Conservation (phyloP, 106 monocot species). For the Platanthera zijinensis region DNA sequence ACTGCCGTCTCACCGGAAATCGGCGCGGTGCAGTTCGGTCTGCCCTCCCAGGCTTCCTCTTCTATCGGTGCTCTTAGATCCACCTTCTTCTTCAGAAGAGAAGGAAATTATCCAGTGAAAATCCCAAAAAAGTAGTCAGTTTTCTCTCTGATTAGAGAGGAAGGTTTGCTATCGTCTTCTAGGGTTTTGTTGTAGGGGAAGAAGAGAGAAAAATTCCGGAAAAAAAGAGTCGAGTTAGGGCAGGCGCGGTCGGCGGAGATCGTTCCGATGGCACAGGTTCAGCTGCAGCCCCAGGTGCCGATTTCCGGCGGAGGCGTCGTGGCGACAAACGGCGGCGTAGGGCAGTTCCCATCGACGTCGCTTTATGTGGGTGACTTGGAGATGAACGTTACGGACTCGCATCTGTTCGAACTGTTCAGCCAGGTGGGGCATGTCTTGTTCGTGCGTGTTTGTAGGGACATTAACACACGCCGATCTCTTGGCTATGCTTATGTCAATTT, state of each 20-base stretch:
- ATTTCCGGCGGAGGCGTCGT: slow-evolving; percentile 3
- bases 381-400: slow-evolving; percentile 27
- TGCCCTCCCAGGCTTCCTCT: slow-evolving; percentile 12
- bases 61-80: not conserved
- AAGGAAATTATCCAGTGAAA: slow-evolving; percentile 4
- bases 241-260: not conserved
- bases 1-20: not conserved
- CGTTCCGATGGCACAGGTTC: slow-evolving; percentile 8
- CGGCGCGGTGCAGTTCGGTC: slow-evolving; percentile 20
- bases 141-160: not conserved
- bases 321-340: slow-evolving; percentile 6
- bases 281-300: slow-evolving; percentile 11
- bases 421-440: slow-evolving; percentile 24
- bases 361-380: slow-evolving; percentile 63
- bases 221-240: not conserved
- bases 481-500: slow-evolving; percentile 71
- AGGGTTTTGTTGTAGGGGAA: not conserved
- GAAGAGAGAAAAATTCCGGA: not conserved
- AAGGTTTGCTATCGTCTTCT: slow-evolving; percentile 3
- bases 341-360: slow-evolving; percentile 20
- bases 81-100: slow-evolving; percentile 4
- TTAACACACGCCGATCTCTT: slow-evolving; percentile 34
- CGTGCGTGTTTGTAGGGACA: slow-evolving; percentile 48
- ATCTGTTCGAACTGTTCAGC: slow-evolving; percentile 36
- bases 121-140: not conserved